Conservation (phyloP, 2,329 filamentous ascomycete genomes). For the Fonsecaea nubica region DNA sequence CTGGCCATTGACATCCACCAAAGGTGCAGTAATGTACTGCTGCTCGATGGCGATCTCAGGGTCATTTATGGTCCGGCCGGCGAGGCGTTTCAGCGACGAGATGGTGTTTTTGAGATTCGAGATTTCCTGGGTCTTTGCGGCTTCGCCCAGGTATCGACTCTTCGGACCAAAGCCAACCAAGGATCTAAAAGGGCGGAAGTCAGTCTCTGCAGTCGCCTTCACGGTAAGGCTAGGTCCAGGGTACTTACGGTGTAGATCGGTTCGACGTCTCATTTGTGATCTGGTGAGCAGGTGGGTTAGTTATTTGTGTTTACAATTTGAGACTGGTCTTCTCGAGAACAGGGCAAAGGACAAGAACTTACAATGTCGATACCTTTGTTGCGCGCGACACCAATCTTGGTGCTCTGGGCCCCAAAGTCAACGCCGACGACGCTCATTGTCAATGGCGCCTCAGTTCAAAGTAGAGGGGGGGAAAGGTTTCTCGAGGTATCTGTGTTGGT, state of each 20-base stretch:
- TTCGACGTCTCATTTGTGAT: constrained; percentile 99
- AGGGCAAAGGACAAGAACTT: constrained; percentile 57
- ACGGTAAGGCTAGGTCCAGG: constrained; percentile 19
- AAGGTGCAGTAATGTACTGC: constrained; percentile 81
- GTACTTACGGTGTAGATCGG: constrained; percentile 93
- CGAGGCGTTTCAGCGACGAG: constrained; percentile 87
- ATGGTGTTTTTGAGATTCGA: constrained; percentile 99
- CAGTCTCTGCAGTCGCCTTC: constrained; percentile 9
- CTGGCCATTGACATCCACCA: constrained; percentile 91
- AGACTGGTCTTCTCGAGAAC: neutral
- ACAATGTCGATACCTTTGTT: constrained; percentile 99
- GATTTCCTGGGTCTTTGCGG: constrained; percentile 98
- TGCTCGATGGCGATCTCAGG: constrained; percentile 94
- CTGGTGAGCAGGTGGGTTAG: constrained; percentile 54
- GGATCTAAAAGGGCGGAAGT: constrained; percentile 62
- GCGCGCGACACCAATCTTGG: constrained; percentile 94
- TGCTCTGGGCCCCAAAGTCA: constrained; percentile 96
- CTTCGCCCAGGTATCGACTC: constrained; percentile 89
- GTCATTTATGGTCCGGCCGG: constrained; percentile 83
- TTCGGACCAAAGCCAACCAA: constrained; percentile 95
- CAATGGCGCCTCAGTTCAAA: constrained; percentile 16
- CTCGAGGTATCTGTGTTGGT: neutral
- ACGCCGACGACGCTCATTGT: constrained; percentile 73
- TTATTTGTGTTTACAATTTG: neutral
- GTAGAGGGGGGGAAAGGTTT: neutral